A percentile compares a stretch with the other conserved stretches of the same genome.
Evolutionary conservation across 805 yeast species (phyloP).

Genomic region (Wickerhamiella alocasiicola): DNA sequence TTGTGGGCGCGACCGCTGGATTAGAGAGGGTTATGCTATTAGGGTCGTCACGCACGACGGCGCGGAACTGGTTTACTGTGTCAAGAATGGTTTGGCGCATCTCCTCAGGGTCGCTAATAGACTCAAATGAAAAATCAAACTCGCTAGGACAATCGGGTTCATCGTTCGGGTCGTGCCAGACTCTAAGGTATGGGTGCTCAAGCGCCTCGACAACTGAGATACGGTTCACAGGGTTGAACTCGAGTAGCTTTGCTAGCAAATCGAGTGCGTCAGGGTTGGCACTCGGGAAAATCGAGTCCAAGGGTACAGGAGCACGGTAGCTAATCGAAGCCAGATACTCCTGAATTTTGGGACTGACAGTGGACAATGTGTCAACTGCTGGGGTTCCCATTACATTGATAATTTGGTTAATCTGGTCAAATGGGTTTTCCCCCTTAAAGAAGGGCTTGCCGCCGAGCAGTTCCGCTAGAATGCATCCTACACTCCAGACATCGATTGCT

Average conservation of each 20-base stretch:
- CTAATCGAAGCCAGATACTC: constrained; percentile 80
- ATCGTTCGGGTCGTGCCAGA: constrained; percentile 91
- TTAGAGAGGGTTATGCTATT: neutral
- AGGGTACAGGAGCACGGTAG: constrained; percentile 48
- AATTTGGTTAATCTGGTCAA: constrained; percentile 75
- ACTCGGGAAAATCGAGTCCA: constrained; percentile 36
- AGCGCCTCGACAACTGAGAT: constrained; percentile 77
- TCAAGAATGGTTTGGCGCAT: constrained; percentile 65
- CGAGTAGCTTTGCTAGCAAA: constrained; percentile 51
- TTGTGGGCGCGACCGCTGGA: neutral
- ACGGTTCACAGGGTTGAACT: constrained; percentile 73
- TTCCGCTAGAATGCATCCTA: constrained; percentile 91
- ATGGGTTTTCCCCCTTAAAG: constrained; percentile 91
- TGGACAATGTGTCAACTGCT: constrained; percentile 47
- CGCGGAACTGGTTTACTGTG: constrained; percentile 41
- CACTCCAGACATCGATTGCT: constrained; percentile 94
- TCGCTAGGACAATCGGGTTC: constrained; percentile 83
- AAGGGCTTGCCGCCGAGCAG: constrained; percentile 74
- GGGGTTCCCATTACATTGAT: constrained; percentile 86
- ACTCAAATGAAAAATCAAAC: constrained; percentile 86
- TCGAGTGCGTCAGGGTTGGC: constrained; percentile 61
- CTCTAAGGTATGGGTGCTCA: constrained; percentile 67
- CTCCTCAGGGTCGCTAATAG: constrained; percentile 62
- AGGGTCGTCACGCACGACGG: constrained; percentile 17
- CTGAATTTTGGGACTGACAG: constrained; percentile 70